Evolutionary conservation across 1,284 basidiomycete genomes (phyloP).

Genomic region (Ustilago bromivora): DNA sequence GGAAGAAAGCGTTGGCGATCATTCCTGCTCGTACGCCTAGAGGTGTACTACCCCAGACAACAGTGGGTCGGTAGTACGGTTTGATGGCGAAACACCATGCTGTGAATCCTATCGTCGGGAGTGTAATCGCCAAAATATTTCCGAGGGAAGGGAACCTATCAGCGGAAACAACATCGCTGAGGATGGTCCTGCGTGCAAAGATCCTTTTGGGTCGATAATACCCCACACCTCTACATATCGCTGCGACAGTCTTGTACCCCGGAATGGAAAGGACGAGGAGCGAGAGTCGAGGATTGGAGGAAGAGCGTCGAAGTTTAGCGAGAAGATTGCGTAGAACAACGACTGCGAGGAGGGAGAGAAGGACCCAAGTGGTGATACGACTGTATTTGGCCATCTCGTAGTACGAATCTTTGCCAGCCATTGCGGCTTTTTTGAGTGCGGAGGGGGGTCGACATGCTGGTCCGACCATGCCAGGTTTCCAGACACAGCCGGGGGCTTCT

Average conservation of each 20-base stretch:
- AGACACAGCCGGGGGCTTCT: constrained; percentile 44
- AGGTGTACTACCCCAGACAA: constrained; percentile 56
- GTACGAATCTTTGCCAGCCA: constrained; percentile 49
- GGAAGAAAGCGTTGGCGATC: constrained; percentile 61
- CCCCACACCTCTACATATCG: constrained; percentile 33
- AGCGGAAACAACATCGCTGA: constrained; percentile 29
- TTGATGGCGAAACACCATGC: constrained; percentile 53
- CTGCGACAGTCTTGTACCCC: constrained; percentile 24
- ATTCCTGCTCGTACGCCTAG: constrained; percentile 60
- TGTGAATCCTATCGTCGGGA: constrained; percentile 32
- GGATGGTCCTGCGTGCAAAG: constrained; percentile 27
- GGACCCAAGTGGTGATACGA: constrained; percentile 77
- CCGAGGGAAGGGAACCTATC: constrained; percentile 46
- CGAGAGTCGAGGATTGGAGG: constrained; percentile 8
- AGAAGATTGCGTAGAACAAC: constrained; percentile 31
- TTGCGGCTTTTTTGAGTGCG: constrained; percentile 43
- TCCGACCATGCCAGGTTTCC: constrained; percentile 50
- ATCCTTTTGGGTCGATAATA: constrained; percentile 43
- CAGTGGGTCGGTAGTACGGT: constrained; percentile 57
- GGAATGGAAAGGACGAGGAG: constrained; percentile 21
- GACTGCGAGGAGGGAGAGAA: constrained; percentile 32
- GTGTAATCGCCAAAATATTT: constrained; percentile 28
- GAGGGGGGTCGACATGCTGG: constrained; percentile 41
- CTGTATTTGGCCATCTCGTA: constrained; percentile 91
- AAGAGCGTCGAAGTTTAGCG: constrained; percentile 19